phyloP scores from a whole-genome alignment of 2,329 filamentous ascomycete species.

The Corynespora cassiicola region DNA sequence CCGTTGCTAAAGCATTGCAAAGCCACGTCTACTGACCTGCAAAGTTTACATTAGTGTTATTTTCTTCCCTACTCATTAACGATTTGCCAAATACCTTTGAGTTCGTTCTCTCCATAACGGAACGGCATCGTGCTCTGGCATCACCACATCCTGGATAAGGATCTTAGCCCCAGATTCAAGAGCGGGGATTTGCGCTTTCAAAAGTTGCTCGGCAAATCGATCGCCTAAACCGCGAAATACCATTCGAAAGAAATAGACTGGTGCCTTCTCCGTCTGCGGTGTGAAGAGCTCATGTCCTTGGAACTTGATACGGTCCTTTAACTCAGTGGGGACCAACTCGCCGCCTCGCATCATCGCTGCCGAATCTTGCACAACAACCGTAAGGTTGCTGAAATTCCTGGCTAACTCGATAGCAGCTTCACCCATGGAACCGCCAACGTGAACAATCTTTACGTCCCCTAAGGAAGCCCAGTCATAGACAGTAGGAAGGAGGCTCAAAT shows the following conservation, averaged over 20 bases:
- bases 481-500: slow-evolving; percentile 4
- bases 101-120: slow-evolving; percentile 14
- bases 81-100: slow-evolving; percentile 11
- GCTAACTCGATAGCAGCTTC: slow-evolving; percentile 15
- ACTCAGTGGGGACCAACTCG: slow-evolving; percentile 9
- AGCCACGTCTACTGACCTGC: slow-evolving; percentile 19
- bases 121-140: slow-evolving; percentile 15
- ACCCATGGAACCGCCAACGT: slow-evolving; percentile 11
- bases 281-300: slow-evolving; percentile 15
- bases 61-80: slow-evolving; percentile 3
- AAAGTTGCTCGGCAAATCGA: slow-evolving; percentile 3
- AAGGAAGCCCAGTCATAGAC: slow-evolving; percentile 21
- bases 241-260: slow-evolving; percentile 20
- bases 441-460: slow-evolving; percentile 12
- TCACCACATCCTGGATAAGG: slow-evolving; percentile 16
- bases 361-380: slow-evolving; percentile 17
- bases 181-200: slow-evolving; percentile 17
- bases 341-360: slow-evolving; percentile 4
- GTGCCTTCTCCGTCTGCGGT: slow-evolving; percentile 12
- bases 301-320: slow-evolving; percentile 11
- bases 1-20: slow-evolving; percentile 14
- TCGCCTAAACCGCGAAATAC: slow-evolving; percentile 15
- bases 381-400: slow-evolving; percentile 13
- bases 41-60: slow-evolving; percentile 4
- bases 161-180: slow-evolving; percentile 16